These are phyloP conservation scores for Podila epicladia DNA, from an alignment of 192 early-diverging fungal species.

Conservation along the genomic window DNA sequence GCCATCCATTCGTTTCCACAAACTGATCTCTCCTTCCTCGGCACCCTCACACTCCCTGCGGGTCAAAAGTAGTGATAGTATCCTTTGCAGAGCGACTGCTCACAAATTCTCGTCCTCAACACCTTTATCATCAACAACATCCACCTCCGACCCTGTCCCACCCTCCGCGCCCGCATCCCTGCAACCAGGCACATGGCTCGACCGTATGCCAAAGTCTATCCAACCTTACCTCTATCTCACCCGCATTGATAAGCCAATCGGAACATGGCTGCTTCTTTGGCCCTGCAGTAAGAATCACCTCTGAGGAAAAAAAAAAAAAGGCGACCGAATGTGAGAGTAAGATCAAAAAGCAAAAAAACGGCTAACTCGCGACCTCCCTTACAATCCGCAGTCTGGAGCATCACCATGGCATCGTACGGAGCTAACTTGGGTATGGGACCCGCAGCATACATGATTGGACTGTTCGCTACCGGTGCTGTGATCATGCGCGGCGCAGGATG, in stretches of 20 bases:
- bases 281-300: constrained; percentile 78
- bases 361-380: too few species aligned
- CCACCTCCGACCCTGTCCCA: not conserved
- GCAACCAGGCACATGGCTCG: constrained; percentile 33
- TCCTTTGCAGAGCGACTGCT: not conserved
- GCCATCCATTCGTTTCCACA: not conserved
- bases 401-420: constrained; percentile 72
- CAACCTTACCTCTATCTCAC: constrained; percentile 81
- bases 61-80: not conserved
- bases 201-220: constrained; percentile 51
- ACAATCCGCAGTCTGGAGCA: constrained; percentile 70
- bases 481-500: constrained; percentile 97
- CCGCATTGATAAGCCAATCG: constrained; percentile 90
- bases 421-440: constrained; percentile 59
- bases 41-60: not conserved
- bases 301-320: too few species aligned
- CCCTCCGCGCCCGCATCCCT: not conserved
- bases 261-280: constrained; percentile 91
- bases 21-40: not conserved
- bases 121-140: not conserved
- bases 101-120: not conserved
- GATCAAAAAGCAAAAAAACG: constrained; percentile 20
- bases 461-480: constrained; percentile 88
- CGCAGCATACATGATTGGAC: constrained; percentile 71
- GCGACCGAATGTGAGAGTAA: not conserved